phyloP scores from a whole-genome alignment of 768 basidiomycete species.

The Mycena vitilis region DNA sequence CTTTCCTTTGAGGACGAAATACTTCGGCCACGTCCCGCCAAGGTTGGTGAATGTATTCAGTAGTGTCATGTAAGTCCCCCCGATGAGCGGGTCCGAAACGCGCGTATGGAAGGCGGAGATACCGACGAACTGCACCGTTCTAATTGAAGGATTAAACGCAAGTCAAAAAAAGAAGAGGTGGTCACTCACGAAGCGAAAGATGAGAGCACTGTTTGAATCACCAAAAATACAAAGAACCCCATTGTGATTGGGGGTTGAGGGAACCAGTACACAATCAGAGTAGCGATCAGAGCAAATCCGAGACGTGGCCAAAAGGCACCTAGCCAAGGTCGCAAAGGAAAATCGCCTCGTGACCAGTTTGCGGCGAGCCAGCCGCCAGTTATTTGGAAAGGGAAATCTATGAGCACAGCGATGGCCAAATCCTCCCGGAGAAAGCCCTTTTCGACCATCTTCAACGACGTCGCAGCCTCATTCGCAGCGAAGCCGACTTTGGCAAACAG shows the following conservation, averaged over 20 bases:
- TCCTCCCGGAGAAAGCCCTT: slow-evolving; percentile 97
- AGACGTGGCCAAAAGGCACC: slow-evolving; percentile 92
- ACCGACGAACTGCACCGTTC: slow-evolving; percentile 98
- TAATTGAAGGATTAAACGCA: slow-evolving; percentile 42
- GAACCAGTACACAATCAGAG: slow-evolving; percentile 86
- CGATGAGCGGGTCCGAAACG: slow-evolving; percentile 95
- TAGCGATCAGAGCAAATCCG: slow-evolving; percentile 75
- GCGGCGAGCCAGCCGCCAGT: slow-evolving; percentile 94
- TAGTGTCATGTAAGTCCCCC: slow-evolving; percentile 99
- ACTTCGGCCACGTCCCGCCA: slow-evolving; percentile 98
- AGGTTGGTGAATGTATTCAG: slow-evolving; percentile 96
- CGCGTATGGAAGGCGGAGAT: slow-evolving; percentile 99
- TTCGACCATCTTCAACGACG: slow-evolving; percentile 93
- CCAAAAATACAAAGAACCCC: slow-evolving; percentile 84
- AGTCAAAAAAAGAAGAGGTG: background rate
- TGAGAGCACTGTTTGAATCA: slow-evolving; percentile 83
- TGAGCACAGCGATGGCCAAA: slow-evolving; percentile 92
- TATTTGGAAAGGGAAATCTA: slow-evolving; percentile 99
- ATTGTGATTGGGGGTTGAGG: slow-evolving; percentile 79
- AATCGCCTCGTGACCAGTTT: slow-evolving; percentile 86
- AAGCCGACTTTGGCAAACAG: slow-evolving; percentile 95
- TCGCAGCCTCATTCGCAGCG: slow-evolving; percentile 92
- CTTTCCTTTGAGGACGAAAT: slow-evolving; percentile 91
- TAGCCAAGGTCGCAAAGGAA: slow-evolving; percentile 88
- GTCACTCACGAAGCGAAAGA: slow-evolving; percentile 84